These are phyloP conservation scores for Trichoderma cornu-damae DNA, from an alignment of 2,329 filamentous ascomycete genomes.

Conservation along the genomic window DNA sequence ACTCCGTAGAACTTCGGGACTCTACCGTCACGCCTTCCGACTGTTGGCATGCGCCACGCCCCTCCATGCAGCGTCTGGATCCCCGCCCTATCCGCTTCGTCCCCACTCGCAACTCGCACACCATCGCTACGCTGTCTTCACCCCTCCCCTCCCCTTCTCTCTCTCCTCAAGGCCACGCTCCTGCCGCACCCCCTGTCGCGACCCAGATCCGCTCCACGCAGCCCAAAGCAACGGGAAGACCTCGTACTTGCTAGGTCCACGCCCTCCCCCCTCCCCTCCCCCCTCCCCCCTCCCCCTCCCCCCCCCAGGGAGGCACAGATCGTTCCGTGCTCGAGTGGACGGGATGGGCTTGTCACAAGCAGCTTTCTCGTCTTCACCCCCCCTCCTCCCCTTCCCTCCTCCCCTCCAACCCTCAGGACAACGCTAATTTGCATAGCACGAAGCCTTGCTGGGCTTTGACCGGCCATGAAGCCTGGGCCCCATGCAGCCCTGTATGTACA, in stretches of 20 bases:
- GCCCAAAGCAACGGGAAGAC: not conserved
- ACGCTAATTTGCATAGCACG: conserved; percentile 19
- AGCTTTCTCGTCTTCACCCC: not conserved
- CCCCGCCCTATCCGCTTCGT: conserved; percentile 13
- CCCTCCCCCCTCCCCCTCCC: too few relatives aligned
- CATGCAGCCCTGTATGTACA: conserved; percentile 21
- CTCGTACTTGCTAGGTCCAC: not conserved
- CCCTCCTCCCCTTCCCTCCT: conserved; percentile 5
- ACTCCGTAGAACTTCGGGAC: too few relatives aligned
- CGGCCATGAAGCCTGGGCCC: conserved; percentile 15
- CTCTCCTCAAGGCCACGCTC: not conserved
- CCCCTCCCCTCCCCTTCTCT: not conserved
- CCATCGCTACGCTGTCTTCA: conserved; percentile 5
- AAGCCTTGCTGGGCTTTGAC: conserved; percentile 18
- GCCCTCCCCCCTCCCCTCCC: too few relatives aligned
- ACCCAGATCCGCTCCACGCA: conserved; percentile 14
- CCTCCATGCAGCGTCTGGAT: not conserved
- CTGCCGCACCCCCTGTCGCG: conserved; percentile 3
- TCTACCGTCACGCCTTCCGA: conserved; percentile 9
- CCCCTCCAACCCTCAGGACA: not conserved
- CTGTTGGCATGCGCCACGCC: conserved; percentile 7
- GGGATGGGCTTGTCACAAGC: conserved; percentile 18
- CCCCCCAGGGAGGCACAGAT: too few relatives aligned
- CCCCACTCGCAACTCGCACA: conserved; percentile 13
- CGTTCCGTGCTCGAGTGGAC: conserved; percentile 10